A percentile compares a stretch with the other conserved stretches of the same genome.
These are phyloP conservation scores for Diplodia scrobiculata DNA, from an alignment of 2,329 filamentous ascomycete genomes.

Conservation along the genomic window DNA sequence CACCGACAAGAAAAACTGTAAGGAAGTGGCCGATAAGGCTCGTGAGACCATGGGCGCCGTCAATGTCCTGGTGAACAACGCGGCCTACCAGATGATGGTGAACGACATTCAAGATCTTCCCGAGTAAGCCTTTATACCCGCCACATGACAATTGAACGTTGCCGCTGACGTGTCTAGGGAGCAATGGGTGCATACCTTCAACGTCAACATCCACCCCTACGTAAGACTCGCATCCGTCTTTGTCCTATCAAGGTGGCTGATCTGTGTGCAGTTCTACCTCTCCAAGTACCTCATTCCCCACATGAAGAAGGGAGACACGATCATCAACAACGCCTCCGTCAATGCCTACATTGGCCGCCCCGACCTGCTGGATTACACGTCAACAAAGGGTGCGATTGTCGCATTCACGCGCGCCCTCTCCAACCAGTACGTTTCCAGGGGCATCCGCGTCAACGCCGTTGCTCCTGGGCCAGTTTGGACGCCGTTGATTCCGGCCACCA, in stretches of 20 bases:
- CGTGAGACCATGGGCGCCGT: slow-evolving; percentile 67
- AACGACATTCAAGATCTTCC: slow-evolving; percentile 69
- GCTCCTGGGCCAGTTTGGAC: slow-evolving; percentile 65
- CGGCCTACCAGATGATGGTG: slow-evolving; percentile 73
- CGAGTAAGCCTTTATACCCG: slow-evolving; percentile 55
- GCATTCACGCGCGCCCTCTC: slow-evolving; percentile 76
- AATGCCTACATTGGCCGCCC: slow-evolving; percentile 80
- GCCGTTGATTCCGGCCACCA: slow-evolving; percentile 64
- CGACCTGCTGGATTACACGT: slow-evolving; percentile 79
- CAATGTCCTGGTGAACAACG: slow-evolving; percentile 75
- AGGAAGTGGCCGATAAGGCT: slow-evolving; percentile 67
- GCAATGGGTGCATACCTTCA: slow-evolving; percentile 78
- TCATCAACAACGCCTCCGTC: slow-evolving; percentile 85
- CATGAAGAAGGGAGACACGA: slow-evolving; percentile 71
- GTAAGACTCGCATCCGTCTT: background rate
- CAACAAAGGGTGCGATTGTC: slow-evolving; percentile 75
- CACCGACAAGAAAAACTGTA: slow-evolving; percentile 66
- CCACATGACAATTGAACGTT: background rate
- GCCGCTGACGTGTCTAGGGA: slow-evolving; percentile 53
- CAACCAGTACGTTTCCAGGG: slow-evolving; percentile 71
- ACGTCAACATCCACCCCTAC: slow-evolving; percentile 79
- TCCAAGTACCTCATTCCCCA: slow-evolving; percentile 75
- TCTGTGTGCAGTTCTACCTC: slow-evolving; percentile 62
- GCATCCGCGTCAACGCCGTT: slow-evolving; percentile 75
- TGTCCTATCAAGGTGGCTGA: background rate